Base-by-base conservation (phyloP, 768 basidiomycete genomes). In the Pisolithus orientalis region DNA sequence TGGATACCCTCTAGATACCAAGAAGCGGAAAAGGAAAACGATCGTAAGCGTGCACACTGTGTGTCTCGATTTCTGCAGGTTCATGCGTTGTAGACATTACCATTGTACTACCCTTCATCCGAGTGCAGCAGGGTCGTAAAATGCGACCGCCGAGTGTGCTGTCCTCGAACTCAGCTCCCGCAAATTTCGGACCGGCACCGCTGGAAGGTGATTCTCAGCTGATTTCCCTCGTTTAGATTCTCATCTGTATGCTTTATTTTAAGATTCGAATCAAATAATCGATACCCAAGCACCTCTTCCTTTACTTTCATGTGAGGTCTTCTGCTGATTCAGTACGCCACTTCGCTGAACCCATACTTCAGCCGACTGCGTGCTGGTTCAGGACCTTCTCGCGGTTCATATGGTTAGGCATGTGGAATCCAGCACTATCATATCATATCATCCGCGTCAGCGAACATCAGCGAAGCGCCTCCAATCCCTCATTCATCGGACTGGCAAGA, bases 1-100 rank as follows among this genome's bases (percentile, higher is more conserved):
- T 83, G 82, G 82, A 86, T 84, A 55, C 84, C 84, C 2, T 80
- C 81, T 1, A 76, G 82, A 50, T 86, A 78, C 48, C 77, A 82
- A 55, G 82, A 83, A 57, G 75, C 72, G 46, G 52, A 56, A 5
- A 59, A 61, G 14, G 64, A 66, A 44, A 75, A 80, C 58, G 83
- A 84, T 65, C 82, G 80, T 84, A 57, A 58, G 80, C 24, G 65
- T 39, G 69, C 74, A 31, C 68, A 74, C 14, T 16, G 47, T 56
- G 11, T 62, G 49, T 4, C n/a, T 10, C 42, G 28, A 32, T 14
- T 44, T 31, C 25, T 10, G 17, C 44, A 47, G 21, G n/a, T 49
- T 52, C 13, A 53, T 32, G 34, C 44, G 44, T 8, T 31, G 6
- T 47, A 82, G 81, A 83, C 61, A 77, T 83, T 34, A 83, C 80